Evolutionary conservation across 2,329 filamentous ascomycete genomes (phyloP).

Genomic region (Seiridium unicorne): DNA sequence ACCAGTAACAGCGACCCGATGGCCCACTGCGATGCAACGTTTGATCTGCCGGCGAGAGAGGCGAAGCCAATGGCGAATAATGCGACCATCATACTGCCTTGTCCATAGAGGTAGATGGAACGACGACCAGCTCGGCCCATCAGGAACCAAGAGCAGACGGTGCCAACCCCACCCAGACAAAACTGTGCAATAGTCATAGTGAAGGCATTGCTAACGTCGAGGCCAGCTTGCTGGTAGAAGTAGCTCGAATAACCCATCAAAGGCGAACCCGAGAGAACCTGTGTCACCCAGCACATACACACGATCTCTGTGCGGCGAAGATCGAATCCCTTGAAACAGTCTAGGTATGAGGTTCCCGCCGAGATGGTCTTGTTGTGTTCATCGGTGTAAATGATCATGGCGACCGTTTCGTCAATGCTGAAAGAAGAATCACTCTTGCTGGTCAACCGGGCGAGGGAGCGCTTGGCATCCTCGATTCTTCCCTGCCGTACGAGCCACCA

Average conservation of each 20-base stretch:
- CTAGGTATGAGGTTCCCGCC: conserved; percentile 28
- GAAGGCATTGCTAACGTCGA: conserved; percentile 17
- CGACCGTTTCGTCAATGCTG: conserved; percentile 30
- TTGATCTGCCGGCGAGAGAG: conserved; percentile 16
- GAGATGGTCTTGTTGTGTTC: conserved; percentile 29
- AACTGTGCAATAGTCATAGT: conserved; percentile 27
- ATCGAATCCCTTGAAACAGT: conserved; percentile 36
- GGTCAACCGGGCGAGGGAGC: conserved; percentile 24
- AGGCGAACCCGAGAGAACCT: conserved; percentile 14
- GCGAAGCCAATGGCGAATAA: conserved; percentile 34
- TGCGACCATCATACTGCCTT: conserved; percentile 28
- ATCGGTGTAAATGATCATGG: conserved; percentile 38
- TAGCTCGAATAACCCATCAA: conserved; percentile 27
- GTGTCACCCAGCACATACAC: conserved; percentile 21
- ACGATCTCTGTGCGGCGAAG: conserved; percentile 30
- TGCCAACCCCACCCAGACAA: conserved; percentile 33
- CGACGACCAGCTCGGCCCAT: conserved; percentile 31
- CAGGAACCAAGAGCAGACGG: conserved; percentile 32
- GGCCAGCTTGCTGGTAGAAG: conserved; percentile 27
- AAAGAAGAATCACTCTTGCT: conserved; percentile 14
- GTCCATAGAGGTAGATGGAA: conserved; percentile 32
- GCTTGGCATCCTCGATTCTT: conserved; percentile 26
- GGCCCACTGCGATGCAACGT: conserved; percentile 15
- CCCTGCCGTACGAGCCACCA: conserved; percentile 28
- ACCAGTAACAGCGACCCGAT: conserved; percentile 36